Conservation (phyloP, 2,329 filamentous ascomycete species). For the Cordyceps cateniannulata region DNA sequence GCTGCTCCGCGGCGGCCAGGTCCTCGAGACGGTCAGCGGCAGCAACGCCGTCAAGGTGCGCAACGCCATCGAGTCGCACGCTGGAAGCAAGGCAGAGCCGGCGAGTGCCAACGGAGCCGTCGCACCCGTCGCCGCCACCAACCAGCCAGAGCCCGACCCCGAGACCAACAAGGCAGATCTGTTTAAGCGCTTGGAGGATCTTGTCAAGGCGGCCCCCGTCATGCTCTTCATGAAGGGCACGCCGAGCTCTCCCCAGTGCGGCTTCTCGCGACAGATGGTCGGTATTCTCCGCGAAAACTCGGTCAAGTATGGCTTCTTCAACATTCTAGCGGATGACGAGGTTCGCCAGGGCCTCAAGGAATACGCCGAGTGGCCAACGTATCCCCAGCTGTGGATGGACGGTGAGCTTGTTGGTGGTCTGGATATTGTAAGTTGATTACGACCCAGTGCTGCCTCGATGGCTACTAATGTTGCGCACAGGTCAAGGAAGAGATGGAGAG, state of each 20-base stretch:
- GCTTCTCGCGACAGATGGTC: conserved; percentile 88
- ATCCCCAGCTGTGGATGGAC: conserved; percentile 86
- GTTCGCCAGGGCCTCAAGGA: conserved; percentile 94
- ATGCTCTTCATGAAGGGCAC: conserved; percentile 99
- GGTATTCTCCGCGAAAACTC: conserved; percentile 78
- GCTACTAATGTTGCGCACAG: conserved; percentile 36
- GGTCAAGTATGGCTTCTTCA: conserved; percentile 98
- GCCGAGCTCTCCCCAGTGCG: conserved; percentile 78
- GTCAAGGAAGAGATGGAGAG: conserved; percentile 89
- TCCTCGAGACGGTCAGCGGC: conserved; percentile 81
- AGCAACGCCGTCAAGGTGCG: conserved; percentile 84
- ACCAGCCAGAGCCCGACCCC: conserved; percentile 37
- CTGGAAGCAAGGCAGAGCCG: conserved; percentile 38
- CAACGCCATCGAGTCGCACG: conserved; percentile 77
- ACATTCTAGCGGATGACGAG: conserved; percentile 95
- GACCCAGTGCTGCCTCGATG: not conserved
- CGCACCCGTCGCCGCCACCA: conserved; percentile 38
- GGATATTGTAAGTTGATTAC: conserved; percentile 72
- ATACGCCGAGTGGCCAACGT: conserved; percentile 98
- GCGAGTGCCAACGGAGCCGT: conserved; percentile 26
- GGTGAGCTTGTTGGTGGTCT: conserved; percentile 89
- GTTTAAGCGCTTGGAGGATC: conserved; percentile 68
- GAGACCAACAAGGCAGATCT: conserved; percentile 74
- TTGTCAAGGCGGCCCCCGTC: conserved; percentile 91
- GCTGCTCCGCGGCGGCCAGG: conserved; percentile 65